Conservation (phyloP, 1,284 basidiomycete genomes). For the Neolentinus lepideus region DNA sequence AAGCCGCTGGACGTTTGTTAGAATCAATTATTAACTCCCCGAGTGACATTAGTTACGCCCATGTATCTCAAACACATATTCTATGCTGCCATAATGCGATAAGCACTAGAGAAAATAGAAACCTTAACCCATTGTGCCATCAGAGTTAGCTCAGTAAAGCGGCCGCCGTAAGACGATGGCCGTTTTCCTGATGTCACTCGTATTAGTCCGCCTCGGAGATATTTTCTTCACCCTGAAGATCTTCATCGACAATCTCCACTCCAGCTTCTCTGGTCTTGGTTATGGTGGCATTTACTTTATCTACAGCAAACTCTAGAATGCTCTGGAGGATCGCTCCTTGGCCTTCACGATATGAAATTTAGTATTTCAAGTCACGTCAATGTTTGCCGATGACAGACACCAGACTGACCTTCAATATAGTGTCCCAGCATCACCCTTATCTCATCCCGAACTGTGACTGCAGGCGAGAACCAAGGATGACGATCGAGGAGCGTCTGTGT, state of each 20-base stretch:
- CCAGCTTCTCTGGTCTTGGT: neutral
- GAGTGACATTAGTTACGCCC: neutral
- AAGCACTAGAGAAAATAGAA: neutral
- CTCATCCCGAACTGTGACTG: conserved; percentile 33
- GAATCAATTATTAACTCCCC: too few relatives aligned
- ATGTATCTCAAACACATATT: neutral
- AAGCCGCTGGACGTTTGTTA: neutral
- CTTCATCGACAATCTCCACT: neutral
- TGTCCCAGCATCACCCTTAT: conserved; percentile 47
- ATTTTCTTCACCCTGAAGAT: neutral
- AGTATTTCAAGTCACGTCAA: neutral
- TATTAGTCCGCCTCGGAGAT: too few relatives aligned
- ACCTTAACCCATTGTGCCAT: neutral
- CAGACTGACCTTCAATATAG: conserved; percentile 48
- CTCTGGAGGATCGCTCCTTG: neutral
- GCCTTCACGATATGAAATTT: neutral
- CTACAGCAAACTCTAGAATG: neutral
- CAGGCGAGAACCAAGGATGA: conserved; percentile 30
- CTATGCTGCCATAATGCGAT: neutral
- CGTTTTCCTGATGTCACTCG: too few relatives aligned
- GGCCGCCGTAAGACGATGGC: too few relatives aligned
- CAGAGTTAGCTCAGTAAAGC: neutral
- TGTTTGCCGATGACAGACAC: neutral
- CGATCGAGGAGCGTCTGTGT: conserved; percentile 44
- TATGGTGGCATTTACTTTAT: neutral